These are phyloP conservation scores for Pilobolus umbonatus DNA, from an alignment of 192 early-diverging fungal genomes.

Conservation along the genomic window DNA sequence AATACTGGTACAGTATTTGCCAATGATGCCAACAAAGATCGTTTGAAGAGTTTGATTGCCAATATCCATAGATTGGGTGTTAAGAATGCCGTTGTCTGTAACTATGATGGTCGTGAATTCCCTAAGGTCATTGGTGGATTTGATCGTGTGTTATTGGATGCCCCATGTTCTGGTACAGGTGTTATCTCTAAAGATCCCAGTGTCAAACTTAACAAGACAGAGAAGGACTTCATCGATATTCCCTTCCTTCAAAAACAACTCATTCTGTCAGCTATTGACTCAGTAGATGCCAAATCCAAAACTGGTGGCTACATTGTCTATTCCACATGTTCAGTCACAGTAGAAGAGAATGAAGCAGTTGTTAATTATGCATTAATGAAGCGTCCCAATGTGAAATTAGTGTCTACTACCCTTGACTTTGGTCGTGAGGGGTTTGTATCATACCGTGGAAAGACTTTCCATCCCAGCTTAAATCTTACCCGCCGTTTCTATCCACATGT, in stretches of 20 bases:
- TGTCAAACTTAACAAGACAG: constrained; percentile 93
- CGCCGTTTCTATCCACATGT: constrained; percentile 94
- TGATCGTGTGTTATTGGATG: constrained; percentile 94
- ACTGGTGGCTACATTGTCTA: constrained; percentile 98
- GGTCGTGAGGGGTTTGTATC: constrained; percentile 86
- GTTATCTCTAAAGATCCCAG: constrained; percentile 98
- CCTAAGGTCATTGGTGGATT: constrained; percentile 96
- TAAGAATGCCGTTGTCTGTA: constrained; percentile 63
- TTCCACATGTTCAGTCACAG: constrained; percentile 96
- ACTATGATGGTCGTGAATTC: constrained; percentile 98
- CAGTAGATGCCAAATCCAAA: constrained; percentile 84
- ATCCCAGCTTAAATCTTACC: constrained; percentile 74
- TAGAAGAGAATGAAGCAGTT: constrained; percentile 97
- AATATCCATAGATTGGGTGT: constrained; percentile 35
- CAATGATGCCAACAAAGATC: constrained; percentile 94
- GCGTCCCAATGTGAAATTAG: constrained; percentile 91
- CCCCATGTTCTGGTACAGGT: constrained; percentile 98
- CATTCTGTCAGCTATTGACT: constrained; percentile 95
- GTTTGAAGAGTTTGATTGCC: constrained; percentile 79
- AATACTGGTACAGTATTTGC: constrained; percentile 97
- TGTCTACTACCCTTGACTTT: constrained; percentile 86
- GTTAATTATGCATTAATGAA: constrained; percentile 93
- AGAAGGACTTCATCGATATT: constrained; percentile 89
- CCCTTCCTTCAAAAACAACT: constrained; percentile 95
- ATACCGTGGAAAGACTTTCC: constrained; percentile 87